These are phyloP conservation scores for Forsythia suspensa DNA, from an alignment of 257 asterid genomes.

Conservation along the genomic window DNA sequence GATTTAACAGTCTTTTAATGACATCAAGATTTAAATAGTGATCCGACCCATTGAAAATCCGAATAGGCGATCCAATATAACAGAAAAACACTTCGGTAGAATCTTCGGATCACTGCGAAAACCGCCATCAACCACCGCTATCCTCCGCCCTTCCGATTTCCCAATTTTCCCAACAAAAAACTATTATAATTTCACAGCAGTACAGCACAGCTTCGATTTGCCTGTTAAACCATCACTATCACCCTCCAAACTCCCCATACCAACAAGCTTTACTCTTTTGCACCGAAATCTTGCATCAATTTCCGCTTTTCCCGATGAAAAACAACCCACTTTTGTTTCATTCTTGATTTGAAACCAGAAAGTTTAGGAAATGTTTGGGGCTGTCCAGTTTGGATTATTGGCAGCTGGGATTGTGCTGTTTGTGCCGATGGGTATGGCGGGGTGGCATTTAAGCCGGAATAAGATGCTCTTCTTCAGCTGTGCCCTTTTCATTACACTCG, in stretches of 20 bases:
- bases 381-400: slow-evolving; percentile 78
- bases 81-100: neutral
- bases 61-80: neutral
- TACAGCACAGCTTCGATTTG: neutral
- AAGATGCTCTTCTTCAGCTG: slow-evolving; percentile 94
- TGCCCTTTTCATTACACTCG: slow-evolving; percentile 93
- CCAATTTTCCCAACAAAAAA: neutral
- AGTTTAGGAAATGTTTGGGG: slow-evolving; percentile 66
- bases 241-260: slow-evolving; percentile 12
- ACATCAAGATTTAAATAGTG: neutral
- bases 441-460: slow-evolving; percentile 98
- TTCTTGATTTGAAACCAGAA: slow-evolving; percentile 11
- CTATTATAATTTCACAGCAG: neutral
- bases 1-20: neutral
- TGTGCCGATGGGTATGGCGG: slow-evolving; percentile 98
- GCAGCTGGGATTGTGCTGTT: slow-evolving; percentile 89
- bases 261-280: slow-evolving; percentile 6
- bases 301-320: slow-evolving; percentile 16
- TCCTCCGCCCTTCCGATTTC: neutral
- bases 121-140: neutral
- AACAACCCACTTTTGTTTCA: slow-evolving; percentile 4
- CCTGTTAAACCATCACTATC: slow-evolving; percentile 29
- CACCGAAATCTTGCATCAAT: slow-evolving; percentile 24
- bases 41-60: neutral
- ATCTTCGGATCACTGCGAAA: neutral